Evolutionary conservation across 2,329 filamentous ascomycete genomes (phyloP), one percentile per base, ranked within the genome.

Genomic region (Ophiostoma triangulosporum): DNA sequence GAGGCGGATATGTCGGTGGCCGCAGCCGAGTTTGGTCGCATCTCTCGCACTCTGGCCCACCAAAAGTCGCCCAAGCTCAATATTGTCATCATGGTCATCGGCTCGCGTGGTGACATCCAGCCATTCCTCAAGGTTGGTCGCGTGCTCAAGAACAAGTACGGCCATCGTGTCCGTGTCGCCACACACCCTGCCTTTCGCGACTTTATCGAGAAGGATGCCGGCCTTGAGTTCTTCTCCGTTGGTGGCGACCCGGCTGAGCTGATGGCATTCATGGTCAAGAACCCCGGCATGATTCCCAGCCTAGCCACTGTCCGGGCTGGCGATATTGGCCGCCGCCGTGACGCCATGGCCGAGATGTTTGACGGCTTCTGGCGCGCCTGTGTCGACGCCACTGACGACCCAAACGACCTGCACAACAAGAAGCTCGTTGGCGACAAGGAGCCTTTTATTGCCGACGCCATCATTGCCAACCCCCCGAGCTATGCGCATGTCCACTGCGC

Each of bases 261-360:
- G 1, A 91, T 91, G 87, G 83, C 84, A 0, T 91, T 89, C 65
- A 91, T 93, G 87, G 85, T 90, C 32, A 88, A 88, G 68, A 89
- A 91, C 61, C 85, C 80, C 0, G 85, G 86, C 4, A 73, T 91
- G 65, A 84, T 93, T 2, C 86, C 87, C 0, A 84, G 76, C 1
- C 69, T 90, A 24, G 79, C 86, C 57, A 84, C 83, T 0, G 77
- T 91, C 53, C 82, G 79, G 57, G 77, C 81, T 1, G 86, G 86
- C 3, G 86, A 91, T 59, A 82, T 91, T 55, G 78, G 81, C 0
- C 72, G 74, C 24, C 72, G 84, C 29, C 72, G 87, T 36, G 74
- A 77, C 4, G 76, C 79, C 48, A 90, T 91, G 83, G 84, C 78
- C 2, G 82, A 85, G 57, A 91, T 91, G 83, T 88, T 91, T 62